Conservation (phyloP, 2,329 filamentous ascomycete species). For the Neocucurbitaria cava region DNA sequence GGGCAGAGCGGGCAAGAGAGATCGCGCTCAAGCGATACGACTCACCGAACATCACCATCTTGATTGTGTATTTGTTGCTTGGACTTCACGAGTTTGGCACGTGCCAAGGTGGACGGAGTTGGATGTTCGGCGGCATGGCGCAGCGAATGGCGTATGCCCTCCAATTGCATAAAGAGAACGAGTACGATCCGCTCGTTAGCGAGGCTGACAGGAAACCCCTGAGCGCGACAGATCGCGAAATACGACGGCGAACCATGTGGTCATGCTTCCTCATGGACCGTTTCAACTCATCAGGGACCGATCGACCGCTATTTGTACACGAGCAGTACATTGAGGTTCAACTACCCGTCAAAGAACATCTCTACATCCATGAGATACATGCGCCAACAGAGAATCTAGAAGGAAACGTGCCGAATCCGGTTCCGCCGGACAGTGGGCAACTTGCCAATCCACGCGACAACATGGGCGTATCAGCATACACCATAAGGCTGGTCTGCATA, state of each 20-base stretch:
- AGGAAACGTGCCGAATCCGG: constrained; percentile 70
- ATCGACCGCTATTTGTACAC: constrained; percentile 87
- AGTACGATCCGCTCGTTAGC: constrained; percentile 76
- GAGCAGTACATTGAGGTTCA: constrained; percentile 90
- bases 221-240: constrained; percentile 92
- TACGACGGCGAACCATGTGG: constrained; percentile 95
- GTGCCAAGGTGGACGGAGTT: constrained; percentile 93
- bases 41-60: constrained; percentile 92
- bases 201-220: constrained; percentile 68
- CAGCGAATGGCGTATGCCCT: constrained; percentile 97
- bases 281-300: constrained; percentile 94
- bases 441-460: constrained; percentile 75
- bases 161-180: constrained; percentile 89
- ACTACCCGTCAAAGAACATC: constrained; percentile 86
- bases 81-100: constrained; percentile 96
- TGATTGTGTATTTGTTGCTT: constrained; percentile 87
- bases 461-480: constrained; percentile 93
- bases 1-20: constrained; percentile 85
- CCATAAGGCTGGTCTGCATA: constrained; percentile 81
- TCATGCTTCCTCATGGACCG: constrained; percentile 97
- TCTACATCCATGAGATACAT: constrained; percentile 90
- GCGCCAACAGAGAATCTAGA: constrained; percentile 84
- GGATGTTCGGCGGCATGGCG: constrained; percentile 93
- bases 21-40: constrained; percentile 90
- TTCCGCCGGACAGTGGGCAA: constrained; percentile 68